Evolutionary conservation across 495 filamentous ascomycete species (phyloP).

Genomic region (Penicillium arizonense): DNA sequence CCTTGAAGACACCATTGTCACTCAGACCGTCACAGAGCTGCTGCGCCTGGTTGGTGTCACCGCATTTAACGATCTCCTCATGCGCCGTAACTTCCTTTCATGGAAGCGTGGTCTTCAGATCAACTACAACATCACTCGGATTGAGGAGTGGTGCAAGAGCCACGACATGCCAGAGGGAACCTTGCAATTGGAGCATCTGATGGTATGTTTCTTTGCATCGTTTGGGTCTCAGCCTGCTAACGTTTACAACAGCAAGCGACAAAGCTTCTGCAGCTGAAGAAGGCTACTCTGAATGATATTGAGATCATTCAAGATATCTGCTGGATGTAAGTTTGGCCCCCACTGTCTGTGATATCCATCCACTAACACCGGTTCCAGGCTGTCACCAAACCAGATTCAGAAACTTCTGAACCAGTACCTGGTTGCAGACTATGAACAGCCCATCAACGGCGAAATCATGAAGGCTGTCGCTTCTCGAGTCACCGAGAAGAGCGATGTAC

Average conservation of each 20-base stretch:
- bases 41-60: slow-evolving; percentile 94
- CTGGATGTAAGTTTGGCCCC: slow-evolving; percentile 76
- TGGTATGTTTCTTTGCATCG: slow-evolving; percentile 53
- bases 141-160: slow-evolving; percentile 99
- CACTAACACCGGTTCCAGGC: slow-evolving; percentile 49
- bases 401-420: slow-evolving; percentile 99
- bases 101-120: slow-evolving; percentile 99
- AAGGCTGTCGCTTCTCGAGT: slow-evolving; percentile 97
- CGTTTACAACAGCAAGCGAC: slow-evolving; percentile 75
- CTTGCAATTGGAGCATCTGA: slow-evolving; percentile 95
- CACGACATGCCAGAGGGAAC: slow-evolving; percentile 99
- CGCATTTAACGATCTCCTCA: slow-evolving; percentile 96
- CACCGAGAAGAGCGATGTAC: slow-evolving; percentile 96
- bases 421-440: slow-evolving; percentile 98
- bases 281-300: slow-evolving; percentile 97
- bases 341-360: neutral
- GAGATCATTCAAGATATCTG: slow-evolving; percentile 99
- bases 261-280: slow-evolving; percentile 97
- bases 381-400: slow-evolving; percentile 98
- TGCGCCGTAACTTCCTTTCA: slow-evolving; percentile 96
- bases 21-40: slow-evolving; percentile 91
- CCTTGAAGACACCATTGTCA: slow-evolving; percentile 92
- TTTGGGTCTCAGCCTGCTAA: slow-evolving; percentile 19
- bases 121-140: slow-evolving; percentile 99
- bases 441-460: slow-evolving; percentile 99